A percentile compares a stretch with the other conserved stretches of the same genome.
Conservation (phyloP, 1,139 yeast species). For the Debaryomycetaceae sp. region DNA sequence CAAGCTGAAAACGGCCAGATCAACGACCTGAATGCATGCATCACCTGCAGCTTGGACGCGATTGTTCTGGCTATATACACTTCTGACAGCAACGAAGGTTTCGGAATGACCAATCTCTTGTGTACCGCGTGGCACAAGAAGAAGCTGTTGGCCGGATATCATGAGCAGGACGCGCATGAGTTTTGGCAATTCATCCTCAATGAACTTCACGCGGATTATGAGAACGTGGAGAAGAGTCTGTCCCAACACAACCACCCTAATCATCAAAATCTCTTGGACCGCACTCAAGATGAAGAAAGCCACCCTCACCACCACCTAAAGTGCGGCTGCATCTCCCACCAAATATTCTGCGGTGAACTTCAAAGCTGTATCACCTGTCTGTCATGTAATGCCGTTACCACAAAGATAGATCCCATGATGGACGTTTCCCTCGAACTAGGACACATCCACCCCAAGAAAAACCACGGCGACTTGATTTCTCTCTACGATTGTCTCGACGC, state of each 20-base stretch:
- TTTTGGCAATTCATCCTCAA: constrained; percentile 86
- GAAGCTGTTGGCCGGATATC: constrained; percentile 80
- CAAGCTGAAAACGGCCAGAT: constrained; percentile 14
- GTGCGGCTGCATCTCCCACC: constrained; percentile 75
- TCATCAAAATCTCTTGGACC: background rate
- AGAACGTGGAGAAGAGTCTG: constrained; percentile 10
- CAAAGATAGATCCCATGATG: constrained; percentile 79
- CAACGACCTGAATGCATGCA: constrained; percentile 42
- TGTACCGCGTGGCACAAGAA: constrained; percentile 80
- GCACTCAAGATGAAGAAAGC: background rate
- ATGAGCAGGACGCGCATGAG: constrained; percentile 97
- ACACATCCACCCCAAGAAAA: constrained; percentile 13
- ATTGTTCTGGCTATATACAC: constrained; percentile 60
- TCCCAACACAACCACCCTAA: background rate
- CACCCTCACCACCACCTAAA: background rate
- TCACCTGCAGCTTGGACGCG: constrained; percentile 76
- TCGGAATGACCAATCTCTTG: constrained; percentile 63
- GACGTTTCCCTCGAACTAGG: constrained; percentile 74
- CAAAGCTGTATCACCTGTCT: constrained; percentile 68
- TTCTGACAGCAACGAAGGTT: constrained; percentile 46
- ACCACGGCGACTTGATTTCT: background rate
- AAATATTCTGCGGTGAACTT: constrained; percentile 65
- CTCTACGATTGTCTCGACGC: constrained; percentile 60
- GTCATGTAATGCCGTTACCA: constrained; percentile 52
- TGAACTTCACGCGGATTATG: constrained; percentile 59